A percentile compares a stretch with the other conserved stretches of the same genome.
Evolutionary conservation across 2,329 filamentous ascomycete genomes (phyloP).

Genomic region (Thelonectria discophora): DNA sequence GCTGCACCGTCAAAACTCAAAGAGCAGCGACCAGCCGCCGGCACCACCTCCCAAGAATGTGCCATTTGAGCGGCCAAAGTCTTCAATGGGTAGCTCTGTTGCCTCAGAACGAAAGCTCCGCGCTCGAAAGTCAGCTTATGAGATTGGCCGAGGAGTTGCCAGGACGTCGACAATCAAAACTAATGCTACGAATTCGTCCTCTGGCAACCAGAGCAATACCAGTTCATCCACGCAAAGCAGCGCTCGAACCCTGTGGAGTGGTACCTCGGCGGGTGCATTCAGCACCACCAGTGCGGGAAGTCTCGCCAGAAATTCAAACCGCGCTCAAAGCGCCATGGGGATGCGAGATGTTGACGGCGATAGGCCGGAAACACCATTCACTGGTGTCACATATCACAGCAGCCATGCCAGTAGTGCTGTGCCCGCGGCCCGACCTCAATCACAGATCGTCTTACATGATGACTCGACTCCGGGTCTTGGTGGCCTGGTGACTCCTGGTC

Average conservation of each 20-base stretch:
- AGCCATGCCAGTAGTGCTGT: slow-evolving; percentile 74
- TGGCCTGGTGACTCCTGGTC: slow-evolving; percentile 72
- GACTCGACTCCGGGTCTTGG: slow-evolving; percentile 77
- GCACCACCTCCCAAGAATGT: slow-evolving; percentile 67
- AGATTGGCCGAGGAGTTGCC: slow-evolving; percentile 75
- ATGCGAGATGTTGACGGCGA: slow-evolving; percentile 64
- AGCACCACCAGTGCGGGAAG: slow-evolving; percentile 97
- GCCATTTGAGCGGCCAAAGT: slow-evolving; percentile 64
- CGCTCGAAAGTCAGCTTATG: slow-evolving; percentile 79
- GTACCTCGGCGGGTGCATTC: slow-evolving; percentile 86
- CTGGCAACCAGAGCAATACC: slow-evolving; percentile 74
- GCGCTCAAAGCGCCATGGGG: slow-evolving; percentile 73
- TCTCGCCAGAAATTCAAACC: slow-evolving; percentile 76
- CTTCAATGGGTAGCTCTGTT: slow-evolving; percentile 59
- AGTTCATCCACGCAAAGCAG: slow-evolving; percentile 82
- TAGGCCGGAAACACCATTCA: slow-evolving; percentile 72
- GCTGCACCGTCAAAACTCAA: slow-evolving; percentile 70
- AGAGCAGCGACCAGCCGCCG: slow-evolving; percentile 59
- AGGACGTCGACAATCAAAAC: slow-evolving; percentile 91
- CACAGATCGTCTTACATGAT: slow-evolving; percentile 71
- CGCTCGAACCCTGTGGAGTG: slow-evolving; percentile 91
- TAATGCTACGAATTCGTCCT: slow-evolving; percentile 80
- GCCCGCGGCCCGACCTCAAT: slow-evolving; percentile 63
- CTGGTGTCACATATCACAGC: slow-evolving; percentile 88
- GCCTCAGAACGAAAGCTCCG: slow-evolving; percentile 59